Evolutionary conservation across 352 stramenopile genomes (phyloP).

Genomic region (Globisporangium nagaii): DNA sequence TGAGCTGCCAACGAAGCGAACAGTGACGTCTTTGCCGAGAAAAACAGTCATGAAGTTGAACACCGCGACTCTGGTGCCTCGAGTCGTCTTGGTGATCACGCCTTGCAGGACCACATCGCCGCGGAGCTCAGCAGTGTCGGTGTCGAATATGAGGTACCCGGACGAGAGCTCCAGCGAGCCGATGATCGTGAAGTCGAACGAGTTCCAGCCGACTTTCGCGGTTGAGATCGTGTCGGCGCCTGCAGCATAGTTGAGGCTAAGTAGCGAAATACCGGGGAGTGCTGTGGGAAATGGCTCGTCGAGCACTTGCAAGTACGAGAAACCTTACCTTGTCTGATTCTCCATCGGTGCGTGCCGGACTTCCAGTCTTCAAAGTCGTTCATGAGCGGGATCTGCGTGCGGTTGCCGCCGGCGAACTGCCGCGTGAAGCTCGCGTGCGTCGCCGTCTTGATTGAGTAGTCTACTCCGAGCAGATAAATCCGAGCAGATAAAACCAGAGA

Average conservation of each 20-base stretch:
- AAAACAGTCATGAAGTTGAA: constrained; percentile 96
- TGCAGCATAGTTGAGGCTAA: no score
- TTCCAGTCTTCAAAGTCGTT: constrained; percentile 97
- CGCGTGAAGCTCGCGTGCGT: constrained; percentile 71
- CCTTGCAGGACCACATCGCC: constrained; percentile 59
- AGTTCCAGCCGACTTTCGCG: constrained; percentile 38
- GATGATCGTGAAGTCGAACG: constrained; percentile 59
- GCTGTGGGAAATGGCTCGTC: background rate
- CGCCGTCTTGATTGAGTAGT: constrained; percentile 83
- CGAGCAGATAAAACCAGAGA: background rate
- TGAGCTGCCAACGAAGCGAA: constrained; percentile 84
- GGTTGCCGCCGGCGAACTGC: constrained; percentile 75
- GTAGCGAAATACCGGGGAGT: background rate
- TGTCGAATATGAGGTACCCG: constrained; percentile 76
- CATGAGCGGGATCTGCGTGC: constrained; percentile 70
- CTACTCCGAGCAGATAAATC: constrained; percentile 3
- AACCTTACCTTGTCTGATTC: constrained; percentile 20
- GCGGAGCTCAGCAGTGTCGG: constrained; percentile 40
- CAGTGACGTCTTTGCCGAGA: constrained; percentile 70
- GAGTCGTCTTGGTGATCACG: constrained; percentile 48
- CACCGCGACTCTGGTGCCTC: constrained; percentile 88
- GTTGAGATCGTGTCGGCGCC: constrained; percentile 8
- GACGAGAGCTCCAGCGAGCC: constrained; percentile 73
- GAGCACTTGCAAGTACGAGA: no score
- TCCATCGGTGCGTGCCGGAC: constrained; percentile 74